Percentiles rank a stretch among this genome's conserved stretches.
Evolutionary conservation across 1,139 yeast species (phyloP).

Genomic region (Kodamaea ohmeri): DNA sequence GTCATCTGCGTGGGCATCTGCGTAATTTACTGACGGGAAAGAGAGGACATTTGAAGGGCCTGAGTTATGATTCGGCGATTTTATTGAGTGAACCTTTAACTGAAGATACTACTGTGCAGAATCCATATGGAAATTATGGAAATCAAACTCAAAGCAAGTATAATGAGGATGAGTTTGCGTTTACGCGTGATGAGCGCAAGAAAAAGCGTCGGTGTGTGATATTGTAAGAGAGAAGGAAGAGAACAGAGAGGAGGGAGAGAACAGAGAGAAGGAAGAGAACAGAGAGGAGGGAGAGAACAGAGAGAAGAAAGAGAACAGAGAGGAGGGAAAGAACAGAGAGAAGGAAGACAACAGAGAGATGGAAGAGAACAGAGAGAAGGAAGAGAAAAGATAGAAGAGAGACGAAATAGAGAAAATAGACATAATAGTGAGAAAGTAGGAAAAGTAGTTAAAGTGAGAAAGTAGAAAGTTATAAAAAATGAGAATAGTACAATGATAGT

Average conservation of each 20-base stretch:
- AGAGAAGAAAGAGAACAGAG: not conserved
- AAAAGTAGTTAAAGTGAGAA: no score
- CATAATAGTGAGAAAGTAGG: not conserved
- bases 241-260: conserved; percentile 1
- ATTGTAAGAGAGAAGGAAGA: no score
- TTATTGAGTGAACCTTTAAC: conserved; percentile 40
- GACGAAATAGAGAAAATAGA: not conserved
- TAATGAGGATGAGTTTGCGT: conserved; percentile 45
- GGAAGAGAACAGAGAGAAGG: not conserved
- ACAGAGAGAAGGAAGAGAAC: not conserved
- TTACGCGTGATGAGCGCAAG: conserved; percentile 33
- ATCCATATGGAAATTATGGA: conserved; percentile 31
- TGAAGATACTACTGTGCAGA: conserved; percentile 31
- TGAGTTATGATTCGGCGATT: conserved; percentile 37
- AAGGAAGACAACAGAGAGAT: not conserved
- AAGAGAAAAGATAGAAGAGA: not conserved
- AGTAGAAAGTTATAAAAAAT: no score
- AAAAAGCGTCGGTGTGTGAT: conserved; percentile 32
- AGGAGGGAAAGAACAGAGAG: not conserved
- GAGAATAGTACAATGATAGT: not conserved
- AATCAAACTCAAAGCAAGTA: conserved; percentile 17
- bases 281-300: not conserved
- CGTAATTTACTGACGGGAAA: conserved; percentile 12
- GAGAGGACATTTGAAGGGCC: conserved; percentile 33
- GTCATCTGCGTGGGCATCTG: conserved; percentile 14